Evolutionary conservation across 352 stramenopile species (phyloP), one percentile per base, ranked within the genome.

Genomic region (Blastocystis sp.): DNA sequence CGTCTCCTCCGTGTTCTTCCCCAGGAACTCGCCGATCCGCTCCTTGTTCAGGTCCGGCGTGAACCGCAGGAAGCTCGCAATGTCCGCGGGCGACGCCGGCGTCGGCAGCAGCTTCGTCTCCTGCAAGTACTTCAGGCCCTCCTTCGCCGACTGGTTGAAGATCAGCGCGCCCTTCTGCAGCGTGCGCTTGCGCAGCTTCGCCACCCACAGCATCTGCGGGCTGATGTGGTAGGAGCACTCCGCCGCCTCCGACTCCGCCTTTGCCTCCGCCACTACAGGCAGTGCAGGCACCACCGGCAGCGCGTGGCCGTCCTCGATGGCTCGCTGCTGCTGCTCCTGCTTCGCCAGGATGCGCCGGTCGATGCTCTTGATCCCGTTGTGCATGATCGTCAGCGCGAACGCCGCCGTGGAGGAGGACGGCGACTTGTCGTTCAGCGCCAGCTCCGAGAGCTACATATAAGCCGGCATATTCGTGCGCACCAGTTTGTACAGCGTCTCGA

Each of bases 1-100:
- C 89, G 97, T 96, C 41, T 98, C 94, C 28, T 93, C 91, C 0
- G 95, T 94, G n/a, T 95, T 95, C 88, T 98, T 97, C 40, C 94
- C 93, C 5, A 99, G 92, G 89, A 98, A 98, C 69, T 97, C 93
- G 7, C 96, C 96, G 69, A 99, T 94, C 67, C 96, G 92, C 5
- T 92, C 93, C 91, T 98, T 98, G 87, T 94, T 91, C 14, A 96
- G 86, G 21, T 94, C 94, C 0, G 94, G 93, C 0, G 95, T 97
- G 38, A 95, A 92, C 65, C 97, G 93, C 71, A 99, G 89, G 86
- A 98, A 97, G 17, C 43, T 60, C 17, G 78, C 78, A 21, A 88
- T 67, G 48, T 88, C 78, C 4, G 48, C 43, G 23, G 78, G 64
- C n/a, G 78, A 40, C 10, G 78, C 60, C n/a, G 78, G 78, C 34